phyloP scores from a whole-genome alignment of 345 rosid genomes.

The Acer campestre region DNA sequence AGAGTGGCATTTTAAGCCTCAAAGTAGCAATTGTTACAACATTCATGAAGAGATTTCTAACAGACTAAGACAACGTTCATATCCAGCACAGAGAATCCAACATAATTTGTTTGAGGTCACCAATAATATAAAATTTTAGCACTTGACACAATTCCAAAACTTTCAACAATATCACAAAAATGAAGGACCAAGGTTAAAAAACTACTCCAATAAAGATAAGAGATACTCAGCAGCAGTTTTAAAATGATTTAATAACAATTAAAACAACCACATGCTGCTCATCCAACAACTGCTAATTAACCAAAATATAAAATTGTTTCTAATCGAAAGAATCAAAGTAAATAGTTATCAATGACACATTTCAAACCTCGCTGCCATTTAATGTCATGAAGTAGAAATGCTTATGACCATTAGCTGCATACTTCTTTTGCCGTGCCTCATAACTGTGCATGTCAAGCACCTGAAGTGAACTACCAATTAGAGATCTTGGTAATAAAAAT shows the following conservation, averaged over 20 bases:
- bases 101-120: not conserved
- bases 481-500: not conserved
- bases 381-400: slow-evolving; percentile 99
- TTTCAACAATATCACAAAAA: slow-evolving; percentile 8
- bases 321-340: slow-evolving; percentile 1
- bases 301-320: not conserved
- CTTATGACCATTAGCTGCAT: slow-evolving; percentile 89
- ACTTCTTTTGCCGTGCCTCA: slow-evolving; percentile 81
- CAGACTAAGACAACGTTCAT: not conserved
- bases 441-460: slow-evolving; percentile 95
- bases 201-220: not conserved
- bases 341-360: slow-evolving; percentile 11
- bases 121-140: not conserved
- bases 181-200: not conserved
- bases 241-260: not conserved
- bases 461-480: slow-evolving; percentile 38
- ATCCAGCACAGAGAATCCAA: slow-evolving; percentile 10
- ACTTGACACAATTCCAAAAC: not conserved
- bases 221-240: not conserved
- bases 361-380: slow-evolving; percentile 90
- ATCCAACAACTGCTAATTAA: not conserved
- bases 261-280: not conserved
- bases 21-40: not conserved
- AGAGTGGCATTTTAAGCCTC: not conserved
- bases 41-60: not conserved